These are phyloP conservation scores for Monosporascus sp. DNA, from an alignment of 2,329 filamentous ascomycete genomes.

Conservation along the genomic window DNA sequence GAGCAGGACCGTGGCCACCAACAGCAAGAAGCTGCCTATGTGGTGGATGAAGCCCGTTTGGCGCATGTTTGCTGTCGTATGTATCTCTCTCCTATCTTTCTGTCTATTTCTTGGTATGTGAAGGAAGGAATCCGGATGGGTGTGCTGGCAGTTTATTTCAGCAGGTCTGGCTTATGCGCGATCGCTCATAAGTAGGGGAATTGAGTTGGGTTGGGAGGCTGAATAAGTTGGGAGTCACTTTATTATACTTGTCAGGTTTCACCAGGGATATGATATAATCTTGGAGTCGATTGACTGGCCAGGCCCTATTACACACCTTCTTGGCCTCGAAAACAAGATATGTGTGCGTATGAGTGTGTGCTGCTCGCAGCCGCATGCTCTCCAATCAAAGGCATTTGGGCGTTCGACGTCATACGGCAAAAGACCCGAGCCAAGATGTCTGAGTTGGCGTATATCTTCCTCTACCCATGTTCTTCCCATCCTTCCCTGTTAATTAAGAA, in stretches of 20 bases:
- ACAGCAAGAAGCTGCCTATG: slow-evolving; percentile 38
- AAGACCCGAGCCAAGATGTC: background rate
- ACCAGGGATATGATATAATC: too few species aligned
- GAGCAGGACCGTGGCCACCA: slow-evolving; percentile 38
- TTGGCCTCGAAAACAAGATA: background rate
- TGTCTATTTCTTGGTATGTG: background rate
- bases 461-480: too few species aligned
- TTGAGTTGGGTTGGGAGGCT: too few species aligned
- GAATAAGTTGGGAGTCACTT: background rate
- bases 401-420: slow-evolving; percentile 14
- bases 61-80: slow-evolving; percentile 15
- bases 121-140: too few species aligned
- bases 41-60: slow-evolving; percentile 32
- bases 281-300: too few species aligned
- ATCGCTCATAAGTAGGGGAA: too few species aligned
- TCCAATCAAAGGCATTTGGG: background rate
- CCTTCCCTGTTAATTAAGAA: too few species aligned
- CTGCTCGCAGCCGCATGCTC: background rate
- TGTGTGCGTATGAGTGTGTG: too few species aligned
- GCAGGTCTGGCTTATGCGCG: too few species aligned
- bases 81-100: background rate
- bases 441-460: too few species aligned
- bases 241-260: background rate
- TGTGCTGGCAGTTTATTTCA: too few species aligned
- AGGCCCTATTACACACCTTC: too few species aligned